phyloP scores from a whole-genome alignment of 1,139 yeast species.

The Suhomyces kunorum region DNA sequence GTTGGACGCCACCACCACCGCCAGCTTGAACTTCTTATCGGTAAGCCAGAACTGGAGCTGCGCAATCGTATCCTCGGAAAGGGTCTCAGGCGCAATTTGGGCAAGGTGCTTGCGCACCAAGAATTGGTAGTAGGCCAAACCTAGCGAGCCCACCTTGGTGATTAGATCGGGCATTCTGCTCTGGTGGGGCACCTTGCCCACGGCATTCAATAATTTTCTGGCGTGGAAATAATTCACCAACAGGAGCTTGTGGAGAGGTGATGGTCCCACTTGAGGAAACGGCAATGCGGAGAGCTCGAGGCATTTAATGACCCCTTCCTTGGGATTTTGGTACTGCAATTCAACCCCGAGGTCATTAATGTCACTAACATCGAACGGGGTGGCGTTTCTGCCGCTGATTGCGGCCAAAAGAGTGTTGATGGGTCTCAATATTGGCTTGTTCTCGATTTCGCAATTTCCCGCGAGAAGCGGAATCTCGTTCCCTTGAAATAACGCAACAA shows the following conservation, averaged over 20 bases:
- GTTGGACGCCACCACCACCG: slow-evolving; percentile 15
- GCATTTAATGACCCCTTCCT: background rate
- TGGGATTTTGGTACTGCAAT: background rate
- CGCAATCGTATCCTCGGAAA: slow-evolving; percentile 1
- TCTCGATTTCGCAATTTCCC: slow-evolving; percentile 2
- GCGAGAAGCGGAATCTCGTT: slow-evolving; percentile 1
- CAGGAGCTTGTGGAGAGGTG: slow-evolving; percentile 17
- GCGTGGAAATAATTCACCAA: slow-evolving; percentile 21
- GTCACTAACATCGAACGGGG: background rate
- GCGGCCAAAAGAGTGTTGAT: background rate
- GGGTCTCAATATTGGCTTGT: background rate
- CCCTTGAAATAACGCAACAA: slow-evolving; percentile 7
- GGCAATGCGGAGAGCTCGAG: background rate
- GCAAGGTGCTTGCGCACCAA: slow-evolving; percentile 14
- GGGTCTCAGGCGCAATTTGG: background rate
- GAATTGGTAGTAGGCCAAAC: slow-evolving; percentile 20
- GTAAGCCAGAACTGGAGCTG: slow-evolving; percentile 13
- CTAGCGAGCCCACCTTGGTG: slow-evolving; percentile 21
- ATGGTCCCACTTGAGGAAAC: slow-evolving; percentile 7
- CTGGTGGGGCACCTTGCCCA: slow-evolving; percentile 6
- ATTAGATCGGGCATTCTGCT: slow-evolving; percentile 16
- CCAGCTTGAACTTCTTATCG: slow-evolving; percentile 23
- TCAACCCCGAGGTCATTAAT: slow-evolving; percentile 4
- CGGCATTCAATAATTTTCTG: slow-evolving; percentile 16
- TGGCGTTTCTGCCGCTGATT: background rate